Conservation (phyloP, 2,329 filamentous ascomycete genomes). For the Rasamsonia emersonii region DNA sequence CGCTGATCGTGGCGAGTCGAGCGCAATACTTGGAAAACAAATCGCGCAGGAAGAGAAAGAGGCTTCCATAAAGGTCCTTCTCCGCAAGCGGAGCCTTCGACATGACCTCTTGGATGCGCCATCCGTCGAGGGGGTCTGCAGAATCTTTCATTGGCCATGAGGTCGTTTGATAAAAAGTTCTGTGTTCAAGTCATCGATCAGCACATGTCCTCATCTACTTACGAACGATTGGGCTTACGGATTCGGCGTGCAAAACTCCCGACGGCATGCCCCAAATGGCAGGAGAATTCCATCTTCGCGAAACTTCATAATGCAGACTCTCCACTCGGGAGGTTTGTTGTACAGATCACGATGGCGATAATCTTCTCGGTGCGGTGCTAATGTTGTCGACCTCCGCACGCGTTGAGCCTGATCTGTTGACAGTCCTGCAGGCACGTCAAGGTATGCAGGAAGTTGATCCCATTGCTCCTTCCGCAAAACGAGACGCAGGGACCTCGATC, state of each 20-base stretch:
- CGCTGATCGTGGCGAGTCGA: slow-evolving; percentile 12
- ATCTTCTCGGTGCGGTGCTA: slow-evolving; percentile 22
- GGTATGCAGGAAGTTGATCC: slow-evolving; percentile 17
- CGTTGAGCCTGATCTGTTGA: slow-evolving; percentile 13
- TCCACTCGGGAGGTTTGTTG: slow-evolving; percentile 14
- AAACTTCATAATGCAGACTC: slow-evolving; percentile 23
- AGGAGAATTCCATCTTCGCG: slow-evolving; percentile 32
- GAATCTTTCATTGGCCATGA: slow-evolving; percentile 32
- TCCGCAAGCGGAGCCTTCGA: slow-evolving; percentile 15
- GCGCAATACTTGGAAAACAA: slow-evolving; percentile 23
- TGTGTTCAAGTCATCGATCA: slow-evolving; percentile 10
- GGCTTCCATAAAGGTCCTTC: slow-evolving; percentile 32
- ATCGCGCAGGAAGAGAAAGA: slow-evolving; percentile 26
- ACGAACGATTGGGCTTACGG: slow-evolving; percentile 27
- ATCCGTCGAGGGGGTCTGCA: slow-evolving; percentile 30
- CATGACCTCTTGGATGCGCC: slow-evolving; percentile 23
- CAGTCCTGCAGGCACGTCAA: slow-evolving; percentile 19
- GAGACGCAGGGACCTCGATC: slow-evolving; percentile 16
- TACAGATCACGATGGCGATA: slow-evolving; percentile 23
- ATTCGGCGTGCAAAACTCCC: slow-evolving; percentile 30
- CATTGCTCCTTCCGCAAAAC: slow-evolving; percentile 24
- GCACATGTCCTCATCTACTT: too few species aligned
- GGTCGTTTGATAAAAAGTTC: slow-evolving; percentile 25
- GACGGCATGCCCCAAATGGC: slow-evolving; percentile 28
- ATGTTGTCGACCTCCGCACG: slow-evolving; percentile 19